Percentiles rank a stretch among this genome's conserved stretches.
These are phyloP conservation scores for Monosporozyma aerobia DNA, from an alignment of 805 yeast genomes.

Conservation along the genomic window DNA sequence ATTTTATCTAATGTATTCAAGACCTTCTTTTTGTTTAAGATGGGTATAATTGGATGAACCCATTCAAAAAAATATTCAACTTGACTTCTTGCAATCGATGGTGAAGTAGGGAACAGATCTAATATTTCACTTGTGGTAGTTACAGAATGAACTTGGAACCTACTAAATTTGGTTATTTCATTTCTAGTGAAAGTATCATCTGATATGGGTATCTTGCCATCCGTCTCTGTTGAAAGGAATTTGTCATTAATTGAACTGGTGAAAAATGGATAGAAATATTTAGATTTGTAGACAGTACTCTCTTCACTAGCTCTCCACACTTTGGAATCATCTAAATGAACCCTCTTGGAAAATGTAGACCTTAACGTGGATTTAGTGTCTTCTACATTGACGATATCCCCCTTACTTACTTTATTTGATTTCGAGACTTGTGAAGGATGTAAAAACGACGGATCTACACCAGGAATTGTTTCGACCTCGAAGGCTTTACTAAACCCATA, in stretches of 20 bases:
- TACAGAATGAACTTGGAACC: slow-evolving; percentile 4
- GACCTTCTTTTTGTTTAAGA: slow-evolving; percentile 10
- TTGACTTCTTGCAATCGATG: slow-evolving; percentile 9
- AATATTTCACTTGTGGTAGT: slow-evolving; percentile 11
- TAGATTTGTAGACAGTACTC: slow-evolving; percentile 14
- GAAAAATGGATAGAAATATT: slow-evolving; percentile 21
- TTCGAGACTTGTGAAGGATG: neutral
- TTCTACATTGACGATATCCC: neutral
- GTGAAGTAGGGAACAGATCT: slow-evolving; percentile 13
- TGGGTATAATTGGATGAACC: slow-evolving; percentile 24
- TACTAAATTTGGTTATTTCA: slow-evolving; percentile 15
- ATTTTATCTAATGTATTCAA: slow-evolving; percentile 3
- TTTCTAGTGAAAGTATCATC: slow-evolving; percentile 12
- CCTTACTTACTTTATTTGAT: neutral
- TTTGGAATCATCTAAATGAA: neutral
- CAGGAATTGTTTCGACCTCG: slow-evolving; percentile 1
- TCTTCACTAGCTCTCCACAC: slow-evolving; percentile 2
- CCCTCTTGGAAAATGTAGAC: neutral
- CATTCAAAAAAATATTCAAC: slow-evolving; percentile 16
- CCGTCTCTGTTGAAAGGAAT: slow-evolving; percentile 9
- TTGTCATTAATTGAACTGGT: slow-evolving; percentile 16
- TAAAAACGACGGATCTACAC: neutral
- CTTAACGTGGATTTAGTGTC: slow-evolving; percentile 3
- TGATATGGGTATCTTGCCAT: slow-evolving; percentile 4
- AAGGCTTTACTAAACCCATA: slow-evolving; percentile 16